Conservation (phyloP, 257 asterid genomes). For the Plantago elongata region DNA sequence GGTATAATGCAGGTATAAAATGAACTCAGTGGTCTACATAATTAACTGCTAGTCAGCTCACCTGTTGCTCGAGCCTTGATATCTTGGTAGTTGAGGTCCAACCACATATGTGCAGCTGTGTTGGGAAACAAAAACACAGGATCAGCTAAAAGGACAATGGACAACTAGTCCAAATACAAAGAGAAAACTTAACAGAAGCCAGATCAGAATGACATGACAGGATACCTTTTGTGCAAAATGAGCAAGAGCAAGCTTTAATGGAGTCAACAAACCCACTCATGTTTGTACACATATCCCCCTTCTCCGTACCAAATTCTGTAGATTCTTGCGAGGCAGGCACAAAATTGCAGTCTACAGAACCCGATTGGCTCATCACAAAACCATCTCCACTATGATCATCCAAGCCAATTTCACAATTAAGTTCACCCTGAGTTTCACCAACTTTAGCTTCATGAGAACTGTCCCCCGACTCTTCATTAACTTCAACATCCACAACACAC, state of each 20-base stretch:
- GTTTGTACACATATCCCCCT: constrained; percentile 32
- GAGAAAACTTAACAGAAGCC: background rate
- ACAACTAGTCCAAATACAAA: background rate
- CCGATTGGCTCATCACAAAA: constrained; percentile 56
- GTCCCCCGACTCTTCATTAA: constrained; percentile 23
- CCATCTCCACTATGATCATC: constrained; percentile 50
- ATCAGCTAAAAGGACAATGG: constrained; percentile 7
- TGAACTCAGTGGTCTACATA: background rate
- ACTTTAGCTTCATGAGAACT: constrained; percentile 19
- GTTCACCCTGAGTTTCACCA: constrained; percentile 28
- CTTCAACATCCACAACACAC: too few species aligned
- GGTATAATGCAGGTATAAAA: background rate
- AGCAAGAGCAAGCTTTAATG: constrained; percentile 59
- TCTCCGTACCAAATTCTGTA: constrained; percentile 37
- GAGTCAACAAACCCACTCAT: constrained; percentile 33
- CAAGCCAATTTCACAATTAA: constrained; percentile 24
- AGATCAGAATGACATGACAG: background rate
- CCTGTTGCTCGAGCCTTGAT: constrained; percentile 69
- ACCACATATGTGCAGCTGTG: constrained; percentile 76
- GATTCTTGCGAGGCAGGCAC: constrained; percentile 79
- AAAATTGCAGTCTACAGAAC: constrained; percentile 45
- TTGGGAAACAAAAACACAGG: constrained; percentile 20
- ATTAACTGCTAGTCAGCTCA: constrained; percentile 18
- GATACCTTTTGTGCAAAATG: constrained; percentile 83
- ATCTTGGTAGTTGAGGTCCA: constrained; percentile 85